phyloP scores from a whole-genome alignment of 2,329 filamentous ascomycete species.

The Volutella citrinella region DNA sequence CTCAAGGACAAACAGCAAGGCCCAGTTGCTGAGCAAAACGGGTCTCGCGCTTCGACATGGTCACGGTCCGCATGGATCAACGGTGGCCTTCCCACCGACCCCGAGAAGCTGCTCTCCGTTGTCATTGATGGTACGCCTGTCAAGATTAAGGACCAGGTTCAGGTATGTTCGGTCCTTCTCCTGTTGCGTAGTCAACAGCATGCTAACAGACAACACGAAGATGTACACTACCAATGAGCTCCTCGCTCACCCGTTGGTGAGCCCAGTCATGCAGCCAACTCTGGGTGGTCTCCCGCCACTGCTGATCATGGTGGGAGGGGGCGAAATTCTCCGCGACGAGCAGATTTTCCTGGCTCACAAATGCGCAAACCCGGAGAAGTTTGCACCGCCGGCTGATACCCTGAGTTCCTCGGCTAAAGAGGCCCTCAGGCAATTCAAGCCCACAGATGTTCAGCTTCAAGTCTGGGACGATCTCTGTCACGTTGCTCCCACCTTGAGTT shows the following conservation, averaged over 20 bases:
- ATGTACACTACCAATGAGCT: slow-evolving; percentile 81
- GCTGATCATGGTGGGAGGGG: slow-evolving; percentile 82
- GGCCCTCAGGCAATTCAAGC: slow-evolving; percentile 64
- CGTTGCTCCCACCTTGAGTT: slow-evolving; percentile 88
- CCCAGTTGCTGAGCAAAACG: slow-evolving; percentile 26
- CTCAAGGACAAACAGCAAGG: slow-evolving; percentile 33
- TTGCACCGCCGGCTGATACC: slow-evolving; percentile 63
- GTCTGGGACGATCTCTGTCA: slow-evolving; percentile 97
- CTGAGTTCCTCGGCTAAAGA: slow-evolving; percentile 62
- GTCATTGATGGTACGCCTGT: slow-evolving; percentile 68
- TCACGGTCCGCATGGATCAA: slow-evolving; percentile 25
- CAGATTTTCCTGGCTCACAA: slow-evolving; percentile 96
- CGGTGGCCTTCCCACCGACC: slow-evolving; percentile 24
- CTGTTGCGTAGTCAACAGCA: no score
- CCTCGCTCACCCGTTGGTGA: slow-evolving; percentile 83
- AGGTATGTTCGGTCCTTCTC: slow-evolving; percentile 58
- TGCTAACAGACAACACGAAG: no score
- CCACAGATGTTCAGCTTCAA: slow-evolving; percentile 90
- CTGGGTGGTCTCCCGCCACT: slow-evolving; percentile 87
- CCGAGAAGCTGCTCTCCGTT: slow-evolving; percentile 53
- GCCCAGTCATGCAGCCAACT: slow-evolving; percentile 81
- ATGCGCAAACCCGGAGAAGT: slow-evolving; percentile 77
- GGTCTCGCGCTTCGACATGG: slow-evolving; percentile 11
- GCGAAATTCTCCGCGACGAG: slow-evolving; percentile 86
- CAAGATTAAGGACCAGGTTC: slow-evolving; percentile 85